Conservation (phyloP, 495 filamentous ascomycete species). For the Aeminium ludgeri region DNA sequence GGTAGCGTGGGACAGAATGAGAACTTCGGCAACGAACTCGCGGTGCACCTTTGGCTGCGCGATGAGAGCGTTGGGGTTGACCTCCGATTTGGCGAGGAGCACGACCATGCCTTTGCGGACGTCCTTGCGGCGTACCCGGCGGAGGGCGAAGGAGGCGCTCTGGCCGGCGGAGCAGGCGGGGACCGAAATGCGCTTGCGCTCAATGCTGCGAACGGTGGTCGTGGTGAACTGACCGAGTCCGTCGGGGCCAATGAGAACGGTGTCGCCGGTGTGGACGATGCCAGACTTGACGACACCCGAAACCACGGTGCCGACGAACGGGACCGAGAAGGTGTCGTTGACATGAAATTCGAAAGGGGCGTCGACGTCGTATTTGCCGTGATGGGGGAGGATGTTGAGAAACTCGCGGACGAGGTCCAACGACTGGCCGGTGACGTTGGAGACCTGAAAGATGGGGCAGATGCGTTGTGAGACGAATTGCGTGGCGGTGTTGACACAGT, state of each 20-base stretch:
- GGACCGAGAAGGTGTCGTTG: conserved; percentile 98
- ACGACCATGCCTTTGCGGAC: conserved; percentile 99
- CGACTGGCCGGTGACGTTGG: conserved; percentile 86
- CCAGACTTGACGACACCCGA: conserved; percentile 81
- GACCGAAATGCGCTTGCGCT: conserved; percentile 83
- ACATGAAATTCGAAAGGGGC: conserved; percentile 89
- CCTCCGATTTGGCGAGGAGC: conserved; percentile 55
- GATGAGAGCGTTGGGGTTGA: conserved; percentile 19
- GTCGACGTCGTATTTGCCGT: conserved; percentile 77
- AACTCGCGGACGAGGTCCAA: conserved; percentile 72
- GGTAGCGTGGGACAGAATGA: conserved; percentile 93
- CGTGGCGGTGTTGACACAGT: conserved; percentile 86
- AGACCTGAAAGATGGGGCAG: conserved; percentile 94
- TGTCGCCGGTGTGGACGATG: conserved; percentile 79
- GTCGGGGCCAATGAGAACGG: conserved; percentile 80
- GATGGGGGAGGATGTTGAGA: conserved; percentile 86
- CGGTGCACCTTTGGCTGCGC: conserved; percentile 57
- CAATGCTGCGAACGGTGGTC: conserved; percentile 81
- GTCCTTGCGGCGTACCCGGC: conserved; percentile 73
- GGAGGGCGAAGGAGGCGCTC: conserved; percentile 79
- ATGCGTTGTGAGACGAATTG: conserved; percentile 94
- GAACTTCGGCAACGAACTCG: conserved; percentile 89
- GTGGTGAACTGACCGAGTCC: conserved; percentile 80
- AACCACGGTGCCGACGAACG: conserved; percentile 91
- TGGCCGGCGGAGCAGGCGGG: conserved; percentile 83